Evolutionary conservation across 805 yeast species (phyloP).

Genomic region (Ogataea ramenticola): DNA sequence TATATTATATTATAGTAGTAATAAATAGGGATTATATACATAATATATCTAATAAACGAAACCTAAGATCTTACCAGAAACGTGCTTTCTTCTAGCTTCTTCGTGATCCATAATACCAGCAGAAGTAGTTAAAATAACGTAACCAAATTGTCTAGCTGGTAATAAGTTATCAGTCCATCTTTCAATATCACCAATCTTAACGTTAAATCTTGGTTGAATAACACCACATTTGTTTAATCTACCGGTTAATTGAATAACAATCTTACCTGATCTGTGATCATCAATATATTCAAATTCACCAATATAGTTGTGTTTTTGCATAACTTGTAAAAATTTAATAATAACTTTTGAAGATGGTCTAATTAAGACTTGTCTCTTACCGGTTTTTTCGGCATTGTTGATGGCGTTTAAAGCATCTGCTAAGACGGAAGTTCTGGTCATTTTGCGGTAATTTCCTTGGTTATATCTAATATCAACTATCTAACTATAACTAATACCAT

Average conservation of each 20-base stretch:
- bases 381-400: slow-evolving; percentile 99
- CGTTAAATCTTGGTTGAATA: slow-evolving; percentile 97
- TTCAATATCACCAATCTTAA: slow-evolving; percentile 90
- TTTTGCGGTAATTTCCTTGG: slow-evolving; percentile 26
- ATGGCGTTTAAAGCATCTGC: slow-evolving; percentile 98
- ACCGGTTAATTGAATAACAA: slow-evolving; percentile 95
- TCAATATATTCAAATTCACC: slow-evolving; percentile 98
- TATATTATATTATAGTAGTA: no score
- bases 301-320: slow-evolving; percentile 98
- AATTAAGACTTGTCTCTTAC: slow-evolving; percentile 97
- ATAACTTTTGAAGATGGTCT: slow-evolving; percentile 99
- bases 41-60: slow-evolving; percentile 67
- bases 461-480: no score
- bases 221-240: slow-evolving; percentile 99
- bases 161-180: slow-evolving; percentile 98
- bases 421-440: slow-evolving; percentile 98
- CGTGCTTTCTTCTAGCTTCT: slow-evolving; percentile 99
- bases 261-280: slow-evolving; percentile 99
- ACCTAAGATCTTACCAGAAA: slow-evolving; percentile 98
- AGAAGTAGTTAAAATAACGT: slow-evolving; percentile 95
- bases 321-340: slow-evolving; percentile 92
- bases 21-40: no score
- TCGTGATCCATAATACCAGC: slow-evolving; percentile 99
- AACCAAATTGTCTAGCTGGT: slow-evolving; percentile 99
- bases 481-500: no score